Percentiles rank a stretch among this genome's conserved stretches.
Evolutionary conservation across 257 asterid genomes (phyloP).

Genomic region (Vinca minor): DNA sequence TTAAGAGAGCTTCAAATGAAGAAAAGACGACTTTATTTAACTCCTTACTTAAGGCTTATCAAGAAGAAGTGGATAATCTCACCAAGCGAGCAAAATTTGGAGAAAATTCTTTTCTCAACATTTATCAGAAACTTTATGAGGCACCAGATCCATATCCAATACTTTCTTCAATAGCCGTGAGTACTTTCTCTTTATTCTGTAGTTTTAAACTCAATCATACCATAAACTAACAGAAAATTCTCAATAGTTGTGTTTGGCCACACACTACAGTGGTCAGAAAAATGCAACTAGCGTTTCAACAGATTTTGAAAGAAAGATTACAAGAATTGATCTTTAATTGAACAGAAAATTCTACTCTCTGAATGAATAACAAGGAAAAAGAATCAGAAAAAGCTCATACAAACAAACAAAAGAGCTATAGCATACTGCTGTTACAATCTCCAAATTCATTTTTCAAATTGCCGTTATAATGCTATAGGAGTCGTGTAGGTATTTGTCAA

Average conservation of each 20-base stretch:
- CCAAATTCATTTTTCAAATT: neutral
- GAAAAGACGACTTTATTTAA: constrained; percentile 74
- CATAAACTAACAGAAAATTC: neutral
- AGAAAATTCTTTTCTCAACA: constrained; percentile 94
- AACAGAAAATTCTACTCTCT: neutral
- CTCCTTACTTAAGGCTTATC: constrained; percentile 88
- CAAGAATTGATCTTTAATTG: neutral
- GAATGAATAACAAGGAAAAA: neutral
- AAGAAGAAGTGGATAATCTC: constrained; percentile 98
- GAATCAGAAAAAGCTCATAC: neutral
- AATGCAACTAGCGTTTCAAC: neutral
- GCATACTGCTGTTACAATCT: neutral
- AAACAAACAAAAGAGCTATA: neutral
- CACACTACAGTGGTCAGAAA: neutral
- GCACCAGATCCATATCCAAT: constrained; percentile 95
- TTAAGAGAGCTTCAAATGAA: constrained; percentile 88
- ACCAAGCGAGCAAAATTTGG: constrained; percentile 95
- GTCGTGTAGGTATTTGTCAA: neutral
- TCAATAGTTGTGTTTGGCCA: neutral
- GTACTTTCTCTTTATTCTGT: constrained; percentile 21
- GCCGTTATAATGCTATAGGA: neutral
- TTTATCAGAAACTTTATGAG: constrained; percentile 93
- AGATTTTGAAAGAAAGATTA: neutral
- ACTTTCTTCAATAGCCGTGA: constrained; percentile 76
- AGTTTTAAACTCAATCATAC: neutral